Base-by-base conservation (phyloP, 2,329 filamentous ascomycete species). In the Corinectria fuckeliana region DNA sequence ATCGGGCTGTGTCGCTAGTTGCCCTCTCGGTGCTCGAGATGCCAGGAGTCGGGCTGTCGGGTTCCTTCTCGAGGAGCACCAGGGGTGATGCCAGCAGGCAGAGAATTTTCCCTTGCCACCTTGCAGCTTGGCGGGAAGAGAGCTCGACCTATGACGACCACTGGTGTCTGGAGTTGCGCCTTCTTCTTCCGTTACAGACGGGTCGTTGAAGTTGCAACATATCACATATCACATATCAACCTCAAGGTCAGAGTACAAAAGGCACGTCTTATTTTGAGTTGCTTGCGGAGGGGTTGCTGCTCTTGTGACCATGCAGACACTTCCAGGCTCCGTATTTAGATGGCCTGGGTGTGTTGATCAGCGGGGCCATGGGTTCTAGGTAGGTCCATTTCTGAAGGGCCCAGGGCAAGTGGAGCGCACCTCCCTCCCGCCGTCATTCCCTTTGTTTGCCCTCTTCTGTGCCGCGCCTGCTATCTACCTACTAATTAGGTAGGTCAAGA, bases 361-460 rank as follows among this genome's bases (percentile, higher is more conserved):
- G 42, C 25, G 42, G 23, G 26, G 42, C 42, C 25, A n/a, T n/a
- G n/a, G n/a, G n/a, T n/a, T n/a, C n/a, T n/a, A n/a, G n/a, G n/a
- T n/a, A n/a, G n/a, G n/a, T n/a, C n/a, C n/a, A 30, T 20, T 47
- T 47, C 18, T 48, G 25, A 38, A 39, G 36, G 53, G 38, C 47
- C 13, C 30, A 44, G 53, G 38, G 39, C 13, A 21, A 44, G 48
- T 51, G 54, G 54, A 47, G 38, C 39, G 44, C 25, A n/a, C 32
- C 21, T 50, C 42, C 34, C 26, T 25, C 34, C 36, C 25, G 6
- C 32, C 32, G 32, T 36, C 32, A 18, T 36, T 36, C n/a, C n/a
- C n/a, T n/a, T n/a, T n/a, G n/a, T n/a, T n/a, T n/a, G n/a, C n/a
- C n/a, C n/a, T n/a, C n/a, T n/a, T n/a, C 16, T 34, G 48, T 34